Evolutionary conservation across 441 rosid genomes (phyloP).

Genomic region (Erodium trifolium): DNA sequence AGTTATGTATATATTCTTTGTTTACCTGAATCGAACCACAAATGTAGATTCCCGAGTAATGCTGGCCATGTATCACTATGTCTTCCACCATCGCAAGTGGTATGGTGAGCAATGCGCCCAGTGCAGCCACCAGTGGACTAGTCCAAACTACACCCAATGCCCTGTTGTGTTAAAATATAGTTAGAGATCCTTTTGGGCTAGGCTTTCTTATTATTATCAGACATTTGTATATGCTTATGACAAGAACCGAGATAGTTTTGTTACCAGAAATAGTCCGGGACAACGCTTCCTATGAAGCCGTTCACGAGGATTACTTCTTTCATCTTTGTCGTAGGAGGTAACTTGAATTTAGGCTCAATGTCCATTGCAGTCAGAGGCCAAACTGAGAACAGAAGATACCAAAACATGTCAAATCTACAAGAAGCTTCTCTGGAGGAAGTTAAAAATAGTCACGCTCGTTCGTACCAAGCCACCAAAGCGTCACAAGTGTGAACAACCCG

Average conservation of each 20-base stretch:
- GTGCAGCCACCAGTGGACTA: constrained; percentile 25
- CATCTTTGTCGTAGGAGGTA: constrained; percentile 31
- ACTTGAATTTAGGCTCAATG: constrained; percentile 32
- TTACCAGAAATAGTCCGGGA: constrained; percentile 41
- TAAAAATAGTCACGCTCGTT: neutral
- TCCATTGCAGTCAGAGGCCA: constrained; percentile 40
- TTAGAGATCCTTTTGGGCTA: too few relatives aligned
- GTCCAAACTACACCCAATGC: constrained; percentile 32
- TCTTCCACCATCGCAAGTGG: constrained; percentile 33
- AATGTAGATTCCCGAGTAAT: constrained; percentile 17
- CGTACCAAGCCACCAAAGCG: constrained; percentile 49
- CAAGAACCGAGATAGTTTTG: neutral
- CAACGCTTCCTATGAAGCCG: constrained; percentile 32
- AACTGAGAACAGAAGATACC: constrained; percentile 11
- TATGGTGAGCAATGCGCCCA: constrained; percentile 26
- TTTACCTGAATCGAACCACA: constrained; percentile 20
- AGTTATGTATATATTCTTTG: neutral
- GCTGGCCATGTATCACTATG: constrained; percentile 21
- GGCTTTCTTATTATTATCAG: too few relatives aligned
- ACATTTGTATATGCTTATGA: neutral
- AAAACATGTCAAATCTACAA: too few relatives aligned
- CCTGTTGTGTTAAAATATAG: constrained; percentile 13
- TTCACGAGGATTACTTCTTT: constrained; percentile 27
- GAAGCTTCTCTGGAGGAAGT: too few relatives aligned
- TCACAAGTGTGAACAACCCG: constrained; percentile 30